Evolutionary conservation across 1,139 yeast species (phyloP).

Genomic region (Sugiyamaella grinbergsii): DNA sequence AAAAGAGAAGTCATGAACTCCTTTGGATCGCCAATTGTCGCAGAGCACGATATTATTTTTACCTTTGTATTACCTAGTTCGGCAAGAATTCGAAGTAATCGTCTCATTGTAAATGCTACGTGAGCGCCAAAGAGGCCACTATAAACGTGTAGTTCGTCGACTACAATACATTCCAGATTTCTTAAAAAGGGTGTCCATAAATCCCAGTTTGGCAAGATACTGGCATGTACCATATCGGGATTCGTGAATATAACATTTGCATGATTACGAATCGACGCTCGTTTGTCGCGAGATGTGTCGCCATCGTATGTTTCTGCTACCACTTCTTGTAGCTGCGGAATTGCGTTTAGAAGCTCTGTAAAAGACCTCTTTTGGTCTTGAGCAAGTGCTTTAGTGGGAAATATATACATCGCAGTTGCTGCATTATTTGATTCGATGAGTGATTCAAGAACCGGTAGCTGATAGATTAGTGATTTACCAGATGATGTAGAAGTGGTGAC

Average conservation of each 20-base stretch:
- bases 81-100: slow-evolving; percentile 65
- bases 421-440: slow-evolving; percentile 47
- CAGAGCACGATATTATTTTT: slow-evolving; percentile 85
- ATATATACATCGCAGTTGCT: slow-evolving; percentile 79
- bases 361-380: slow-evolving; percentile 91
- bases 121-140: slow-evolving; percentile 91
- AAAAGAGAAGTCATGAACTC: slow-evolving; percentile 72
- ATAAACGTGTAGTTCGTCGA: slow-evolving; percentile 87
- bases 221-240: slow-evolving; percentile 90
- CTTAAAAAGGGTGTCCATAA: slow-evolving; percentile 69
- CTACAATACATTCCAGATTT: slow-evolving; percentile 69
- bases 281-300: slow-evolving; percentile 66
- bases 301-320: slow-evolving; percentile 87
- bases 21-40: slow-evolving; percentile 77
- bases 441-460: slow-evolving; percentile 70
- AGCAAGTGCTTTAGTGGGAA: slow-evolving; percentile 96
- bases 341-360: slow-evolving; percentile 52
- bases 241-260: slow-evolving; percentile 88
- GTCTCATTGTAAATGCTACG: slow-evolving; percentile 79
- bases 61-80: slow-evolving; percentile 55
- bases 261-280: slow-evolving; percentile 56
- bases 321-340: slow-evolving; percentile 38
- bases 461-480: slow-evolving; percentile 91
- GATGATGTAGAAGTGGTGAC: slow-evolving; percentile 93
- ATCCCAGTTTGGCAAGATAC: slow-evolving; percentile 62